Evolutionary conservation across 371 early-diverging fungal genomes (phyloP).

Genomic region (Mortierella sp.): DNA sequence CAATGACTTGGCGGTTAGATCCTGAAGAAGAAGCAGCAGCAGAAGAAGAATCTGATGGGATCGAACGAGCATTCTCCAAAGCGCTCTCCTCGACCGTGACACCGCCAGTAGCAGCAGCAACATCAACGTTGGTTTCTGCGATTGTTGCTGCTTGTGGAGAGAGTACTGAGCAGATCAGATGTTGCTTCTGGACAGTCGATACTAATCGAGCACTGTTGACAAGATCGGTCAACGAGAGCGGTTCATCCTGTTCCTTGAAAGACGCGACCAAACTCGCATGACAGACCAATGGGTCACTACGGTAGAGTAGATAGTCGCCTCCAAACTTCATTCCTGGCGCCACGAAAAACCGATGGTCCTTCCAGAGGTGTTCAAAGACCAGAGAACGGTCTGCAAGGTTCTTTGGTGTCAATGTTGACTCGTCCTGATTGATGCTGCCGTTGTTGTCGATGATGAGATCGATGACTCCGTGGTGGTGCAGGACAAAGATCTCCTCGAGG

Average conservation of each 20-base stretch:
- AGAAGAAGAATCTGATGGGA: too few species aligned
- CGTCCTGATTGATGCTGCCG: not conserved
- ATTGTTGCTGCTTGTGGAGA: too few species aligned
- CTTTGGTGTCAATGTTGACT: not conserved
- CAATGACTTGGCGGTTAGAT: not conserved
- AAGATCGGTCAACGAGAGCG: slow-evolving; percentile 29
- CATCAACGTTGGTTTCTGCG: too few species aligned
- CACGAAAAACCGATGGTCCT: slow-evolving; percentile 22
- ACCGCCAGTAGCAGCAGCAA: too few species aligned
- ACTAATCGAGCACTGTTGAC: slow-evolving; percentile 41
- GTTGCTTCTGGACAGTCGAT: slow-evolving; percentile 49
- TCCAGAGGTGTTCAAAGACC: slow-evolving; percentile 42
- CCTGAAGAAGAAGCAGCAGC: not conserved
- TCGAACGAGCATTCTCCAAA: too few species aligned
- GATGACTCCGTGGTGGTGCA: slow-evolving; percentile 17
- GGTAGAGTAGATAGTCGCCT: slow-evolving; percentile 53
- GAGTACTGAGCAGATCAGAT: slow-evolving; percentile 31
- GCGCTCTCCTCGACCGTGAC: too few species aligned
- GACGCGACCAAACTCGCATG: slow-evolving; percentile 46
- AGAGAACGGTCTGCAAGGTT: not conserved
- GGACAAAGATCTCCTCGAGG: slow-evolving; percentile 36
- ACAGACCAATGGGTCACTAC: slow-evolving; percentile 40
- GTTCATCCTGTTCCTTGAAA: slow-evolving; percentile 14
- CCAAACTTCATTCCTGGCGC: slow-evolving; percentile 57
- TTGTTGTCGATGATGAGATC: slow-evolving; percentile 8